Percentiles rank a stretch among this genome's conserved stretches.
Evolutionary conservation across 768 basidiomycete species (phyloP).

Genomic region (Trichaptum fuscoviolaceum): DNA sequence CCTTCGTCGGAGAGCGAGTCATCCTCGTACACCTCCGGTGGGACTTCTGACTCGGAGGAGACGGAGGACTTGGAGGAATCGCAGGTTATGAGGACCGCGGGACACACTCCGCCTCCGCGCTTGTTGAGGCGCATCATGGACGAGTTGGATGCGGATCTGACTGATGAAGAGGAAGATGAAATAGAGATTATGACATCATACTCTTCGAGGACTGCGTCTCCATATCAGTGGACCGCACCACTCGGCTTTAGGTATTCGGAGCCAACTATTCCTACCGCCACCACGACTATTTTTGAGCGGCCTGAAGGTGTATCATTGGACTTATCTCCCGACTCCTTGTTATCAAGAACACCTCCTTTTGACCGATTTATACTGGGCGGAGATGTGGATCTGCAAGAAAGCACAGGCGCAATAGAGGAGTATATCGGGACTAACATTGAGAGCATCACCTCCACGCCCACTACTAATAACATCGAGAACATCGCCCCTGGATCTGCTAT

Average conservation of each 20-base stretch:
- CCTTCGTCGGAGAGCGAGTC: neutral
- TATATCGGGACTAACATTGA: neutral
- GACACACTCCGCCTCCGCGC: neutral
- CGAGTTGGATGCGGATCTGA: neutral
- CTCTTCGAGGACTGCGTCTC: neutral
- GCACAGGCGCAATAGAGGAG: neutral
- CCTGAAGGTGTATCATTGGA: neutral
- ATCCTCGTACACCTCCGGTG: neutral
- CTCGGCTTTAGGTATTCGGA: neutral
- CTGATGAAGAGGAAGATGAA: slow-evolving; percentile 22
- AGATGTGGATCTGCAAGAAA: neutral
- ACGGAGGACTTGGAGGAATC: neutral
- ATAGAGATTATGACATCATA: neutral
- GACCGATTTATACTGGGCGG: neutral
- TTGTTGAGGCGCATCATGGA: neutral
- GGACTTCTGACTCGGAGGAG: neutral
- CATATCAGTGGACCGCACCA: neutral
- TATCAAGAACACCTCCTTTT: neutral
- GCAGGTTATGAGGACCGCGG: neutral
- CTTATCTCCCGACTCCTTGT: neutral
- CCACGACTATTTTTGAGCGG: neutral
- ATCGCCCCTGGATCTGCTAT: neutral
- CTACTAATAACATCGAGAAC: neutral
- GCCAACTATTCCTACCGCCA: neutral
- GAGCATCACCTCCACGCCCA: neutral